Evolutionary conservation across 306 rosid species (phyloP), one percentile per base, ranked within the genome.

Genomic region (Calophaca sinica): DNA sequence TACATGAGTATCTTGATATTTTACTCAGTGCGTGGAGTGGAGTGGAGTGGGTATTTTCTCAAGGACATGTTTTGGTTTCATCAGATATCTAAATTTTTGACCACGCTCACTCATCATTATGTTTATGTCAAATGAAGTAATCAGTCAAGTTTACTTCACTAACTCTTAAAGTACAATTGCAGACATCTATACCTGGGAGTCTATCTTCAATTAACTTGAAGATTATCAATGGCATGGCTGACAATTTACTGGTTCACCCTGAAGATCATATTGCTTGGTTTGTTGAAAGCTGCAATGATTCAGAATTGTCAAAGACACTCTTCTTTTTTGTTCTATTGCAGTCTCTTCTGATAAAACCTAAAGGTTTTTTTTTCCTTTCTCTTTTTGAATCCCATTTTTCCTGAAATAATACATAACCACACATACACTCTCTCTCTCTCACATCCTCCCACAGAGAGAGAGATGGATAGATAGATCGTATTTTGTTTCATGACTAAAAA

Each of bases 241-340:
- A 82, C 64, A 84, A 76, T 75, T 88, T 91, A 79, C 60, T 64
- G 74, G 75, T 77, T 80, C 79, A 79, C 29, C 87, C 91, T 49
- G 85, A 77, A 72, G 84, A 87, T 58, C 83, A 72, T 65, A 72
- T 87, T 50, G 77, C 81, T 52, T 91, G 91, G 93, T 86, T 94
- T 75, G 73, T 77, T 36, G 75, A 83, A 84, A 72, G 76, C 70
- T 84, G 88, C 74, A 68, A 84, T 76, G 87, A 86, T 57, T 67
- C 79, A 36, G 90, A 86, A 66, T 83, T 84, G 72, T 91, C 93
- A 9, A 91, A 90, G 84, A 84, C 89, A 9, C 84, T 79, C 57
- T 88, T 88, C 75, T 82, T 88, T 77, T 81, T 91, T 51, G 83
- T 91, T 77, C 69, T 89, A 74, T 48, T 91, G 86, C 91, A 89